Percentiles rank a stretch among this genome's conserved stretches.
Conservation (phyloP, 805 yeast species). For the Starmerella powellii region DNA sequence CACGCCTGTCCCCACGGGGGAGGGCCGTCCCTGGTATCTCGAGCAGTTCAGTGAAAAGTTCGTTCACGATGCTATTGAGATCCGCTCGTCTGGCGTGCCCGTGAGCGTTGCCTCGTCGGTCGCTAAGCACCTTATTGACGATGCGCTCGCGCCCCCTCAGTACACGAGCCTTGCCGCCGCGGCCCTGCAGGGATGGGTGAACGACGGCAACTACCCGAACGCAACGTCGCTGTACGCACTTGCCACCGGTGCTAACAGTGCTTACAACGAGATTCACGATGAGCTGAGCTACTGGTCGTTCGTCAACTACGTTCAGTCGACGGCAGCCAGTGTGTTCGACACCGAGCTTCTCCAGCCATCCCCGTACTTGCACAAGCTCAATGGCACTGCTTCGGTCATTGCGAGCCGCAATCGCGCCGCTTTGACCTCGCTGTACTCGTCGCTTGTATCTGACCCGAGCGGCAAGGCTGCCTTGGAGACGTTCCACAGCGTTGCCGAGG, state of each 20-base stretch:
- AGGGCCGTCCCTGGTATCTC: slow-evolving; percentile 12
- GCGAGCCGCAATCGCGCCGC: slow-evolving; percentile 1
- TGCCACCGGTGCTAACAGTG: slow-evolving; percentile 9
- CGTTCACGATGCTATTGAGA: slow-evolving; percentile 5
- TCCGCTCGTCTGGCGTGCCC: slow-evolving; percentile 12
- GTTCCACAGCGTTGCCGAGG: slow-evolving; percentile 1
- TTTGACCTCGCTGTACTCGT: slow-evolving; percentile 3
- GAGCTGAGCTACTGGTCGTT: slow-evolving; percentile 7
- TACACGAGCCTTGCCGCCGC: slow-evolving; percentile 11
- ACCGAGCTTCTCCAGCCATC: background rate
- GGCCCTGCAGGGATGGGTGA: slow-evolving; percentile 1
- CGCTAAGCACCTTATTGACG: slow-evolving; percentile 12
- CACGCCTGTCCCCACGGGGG: background rate
- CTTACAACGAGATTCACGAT: slow-evolving; percentile 10
- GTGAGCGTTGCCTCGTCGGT: slow-evolving; percentile 13
- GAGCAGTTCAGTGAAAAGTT: slow-evolving; percentile 5
- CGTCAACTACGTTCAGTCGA: slow-evolving; percentile 7
- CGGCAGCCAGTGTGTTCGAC: slow-evolving; percentile 12
- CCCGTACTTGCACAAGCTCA: background rate
- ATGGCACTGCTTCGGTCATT: background rate
- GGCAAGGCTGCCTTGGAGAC: slow-evolving; percentile 10
- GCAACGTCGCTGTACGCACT: slow-evolving; percentile 7
- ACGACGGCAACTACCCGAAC: slow-evolving; percentile 8
- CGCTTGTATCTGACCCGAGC: slow-evolving; percentile 10
- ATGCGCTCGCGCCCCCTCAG: slow-evolving; percentile 11